A percentile compares a stretch with the other conserved stretches of the same genome.
Conservation (phyloP, 2,329 filamentous ascomycete genomes). For the Colletotrichum limetticola region DNA sequence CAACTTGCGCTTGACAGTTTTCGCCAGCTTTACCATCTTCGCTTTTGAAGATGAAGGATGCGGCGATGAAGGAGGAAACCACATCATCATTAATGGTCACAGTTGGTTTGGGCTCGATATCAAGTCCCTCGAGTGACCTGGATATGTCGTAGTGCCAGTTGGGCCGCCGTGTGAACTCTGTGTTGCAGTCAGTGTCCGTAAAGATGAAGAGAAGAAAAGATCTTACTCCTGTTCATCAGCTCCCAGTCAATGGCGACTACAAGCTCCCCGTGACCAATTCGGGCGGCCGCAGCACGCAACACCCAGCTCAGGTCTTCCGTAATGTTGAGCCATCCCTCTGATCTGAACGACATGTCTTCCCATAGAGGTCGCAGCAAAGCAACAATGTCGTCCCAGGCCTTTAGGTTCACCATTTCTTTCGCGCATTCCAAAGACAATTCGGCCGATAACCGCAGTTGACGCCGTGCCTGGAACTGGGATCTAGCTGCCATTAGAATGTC, state of each 20-base stretch:
- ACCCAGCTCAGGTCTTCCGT: constrained; percentile 71
- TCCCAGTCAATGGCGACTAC: constrained; percentile 74
- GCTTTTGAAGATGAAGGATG: constrained; percentile 67
- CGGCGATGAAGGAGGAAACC: constrained; percentile 63
- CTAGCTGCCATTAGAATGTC: constrained; percentile 62
- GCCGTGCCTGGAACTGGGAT: constrained; percentile 63
- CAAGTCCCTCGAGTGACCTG: constrained; percentile 64
- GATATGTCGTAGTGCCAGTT: constrained; percentile 72
- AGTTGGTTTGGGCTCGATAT: constrained; percentile 55
- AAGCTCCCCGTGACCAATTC: constrained; percentile 63
- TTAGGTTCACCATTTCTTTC: constrained; percentile 62
- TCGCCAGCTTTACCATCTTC: constrained; percentile 72
- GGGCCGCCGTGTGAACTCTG: constrained; percentile 62
- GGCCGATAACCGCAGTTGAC: constrained; percentile 63
- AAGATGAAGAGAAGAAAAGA: neutral
- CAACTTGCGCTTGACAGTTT: constrained; percentile 65
- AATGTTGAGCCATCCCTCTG: constrained; percentile 69
- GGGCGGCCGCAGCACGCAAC: constrained; percentile 66
- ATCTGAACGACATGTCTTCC: constrained; percentile 65
- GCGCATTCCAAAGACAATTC: constrained; percentile 69
- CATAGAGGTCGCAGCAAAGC: constrained; percentile 67
- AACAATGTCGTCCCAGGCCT: constrained; percentile 65
- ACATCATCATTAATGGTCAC: constrained; percentile 63
- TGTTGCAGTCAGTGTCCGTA: constrained; percentile 36
- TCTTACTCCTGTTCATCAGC: constrained; percentile 67